These are phyloP conservation scores for Fragilaria radians DNA, from an alignment of 108 stramenopile species.

Conservation along the genomic window DNA sequence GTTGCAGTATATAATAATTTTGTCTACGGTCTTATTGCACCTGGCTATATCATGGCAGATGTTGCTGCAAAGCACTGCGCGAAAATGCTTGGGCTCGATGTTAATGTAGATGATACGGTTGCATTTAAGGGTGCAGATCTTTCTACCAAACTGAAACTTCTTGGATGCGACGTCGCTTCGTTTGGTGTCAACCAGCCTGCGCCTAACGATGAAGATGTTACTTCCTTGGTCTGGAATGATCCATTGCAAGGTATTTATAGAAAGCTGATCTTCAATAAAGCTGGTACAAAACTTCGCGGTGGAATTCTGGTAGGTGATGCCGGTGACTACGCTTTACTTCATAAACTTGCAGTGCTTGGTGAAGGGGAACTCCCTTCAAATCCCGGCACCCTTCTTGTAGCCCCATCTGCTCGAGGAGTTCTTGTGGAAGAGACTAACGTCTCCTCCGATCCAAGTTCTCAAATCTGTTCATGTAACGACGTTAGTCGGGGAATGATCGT, in stretches of 20 bases:
- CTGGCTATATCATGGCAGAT: conserved; percentile 86
- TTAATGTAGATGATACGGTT: conserved; percentile 28
- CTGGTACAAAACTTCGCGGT: conserved; percentile 77
- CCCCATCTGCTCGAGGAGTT: conserved; percentile 44
- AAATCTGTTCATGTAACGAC: conserved; percentile 93
- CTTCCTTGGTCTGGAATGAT: conserved; percentile 87
- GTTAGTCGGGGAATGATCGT: conserved; percentile 74
- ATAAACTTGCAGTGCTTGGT: conserved; percentile 62
- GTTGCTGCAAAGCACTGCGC: conserved; percentile 80
- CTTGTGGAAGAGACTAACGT: conserved; percentile 45
- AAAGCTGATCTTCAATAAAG: conserved; percentile 93
- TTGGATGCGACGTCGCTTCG: conserved; percentile 92
- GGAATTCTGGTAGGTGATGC: conserved; percentile 94
- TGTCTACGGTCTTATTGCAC: conserved; percentile 92
- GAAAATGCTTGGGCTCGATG: conserved; percentile 44
- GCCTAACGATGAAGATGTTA: conserved; percentile 77
- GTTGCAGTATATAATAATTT: conserved; percentile 88
- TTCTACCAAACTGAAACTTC: conserved; percentile 91
- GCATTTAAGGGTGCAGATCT: conserved; percentile 89
- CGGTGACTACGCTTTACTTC: conserved; percentile 76
- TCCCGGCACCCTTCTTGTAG: conserved; percentile 65
- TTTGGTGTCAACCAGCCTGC: conserved; percentile 85
- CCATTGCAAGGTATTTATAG: conserved; percentile 81
- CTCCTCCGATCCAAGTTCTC: conserved; percentile 55
- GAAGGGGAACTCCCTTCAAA: conserved; percentile 58